Base-by-base conservation (phyloP, 192 early-diverging fungal genomes). In the Umbelopsis isabellina region DNA sequence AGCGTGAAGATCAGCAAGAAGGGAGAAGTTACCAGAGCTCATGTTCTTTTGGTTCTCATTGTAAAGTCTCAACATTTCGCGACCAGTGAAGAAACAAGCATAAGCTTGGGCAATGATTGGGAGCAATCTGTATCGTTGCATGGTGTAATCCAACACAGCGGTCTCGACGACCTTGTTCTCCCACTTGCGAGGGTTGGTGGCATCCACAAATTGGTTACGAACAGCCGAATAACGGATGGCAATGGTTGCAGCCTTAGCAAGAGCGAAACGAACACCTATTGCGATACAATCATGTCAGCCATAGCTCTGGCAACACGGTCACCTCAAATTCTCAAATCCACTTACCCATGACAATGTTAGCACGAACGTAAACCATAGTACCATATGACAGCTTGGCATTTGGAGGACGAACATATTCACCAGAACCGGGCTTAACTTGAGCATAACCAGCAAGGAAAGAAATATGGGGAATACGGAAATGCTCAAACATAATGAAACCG, bases 361-460 rank as follows among this genome's bases (percentile, higher is more conserved):
- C 87, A 73, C 94, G 91, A 49, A 93, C 87, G 58, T 85, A 85
- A 46, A 94, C 89, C 93, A 96, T 94, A 16, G 91, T 92, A 49
- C 94, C 92, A 76, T 93, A 95, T 18, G 90, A 83, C 49, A 96
- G 83, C 87, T 94, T 92, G 37, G 86, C 84, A 81, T 89, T 88
- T 45, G 90, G 86, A 16, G 94, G 94, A 21, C 87, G 87, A 72
- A 79, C 73, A 69, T 93, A 93, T 66, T 85, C 83, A 21, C 93
- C 94, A 20, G 86, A 81, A 41, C 82, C 80, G 13, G 82, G 72
- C 70, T 87, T 84, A 11, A 96, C 90, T 46, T 77, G 79, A 55
- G 93, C 88, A 77, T 88, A 92, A 46, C 90, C 86, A 70, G 90
- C 85, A 67, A 96, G 76, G 78, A 96, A 89, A 68, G 91, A 85